Evolutionary conservation across 768 basidiomycete genomes (phyloP).

Genomic region (Phanerodontia chrysosporium): DNA sequence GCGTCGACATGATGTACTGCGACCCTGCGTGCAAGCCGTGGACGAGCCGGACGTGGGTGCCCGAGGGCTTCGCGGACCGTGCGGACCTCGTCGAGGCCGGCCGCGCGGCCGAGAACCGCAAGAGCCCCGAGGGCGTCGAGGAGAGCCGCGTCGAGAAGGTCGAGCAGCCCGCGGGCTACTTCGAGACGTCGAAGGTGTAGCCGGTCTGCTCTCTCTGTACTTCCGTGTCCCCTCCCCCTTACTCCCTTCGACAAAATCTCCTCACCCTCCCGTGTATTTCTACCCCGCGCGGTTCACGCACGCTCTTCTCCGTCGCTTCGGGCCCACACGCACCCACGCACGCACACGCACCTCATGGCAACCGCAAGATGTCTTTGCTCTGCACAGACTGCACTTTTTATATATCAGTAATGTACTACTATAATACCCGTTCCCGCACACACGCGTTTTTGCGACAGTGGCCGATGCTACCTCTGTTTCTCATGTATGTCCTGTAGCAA

Average conservation of each 20-base stretch:
- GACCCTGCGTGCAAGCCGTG: slow-evolving; percentile 63
- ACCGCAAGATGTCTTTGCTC: too few species aligned
- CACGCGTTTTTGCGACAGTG: not conserved
- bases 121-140: slow-evolving; percentile 26
- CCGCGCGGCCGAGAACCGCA: slow-evolving; percentile 34
- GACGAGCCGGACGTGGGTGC: slow-evolving; percentile 59
- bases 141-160: slow-evolving; percentile 26
- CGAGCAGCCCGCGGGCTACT: not conserved
- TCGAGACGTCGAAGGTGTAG: not conserved
- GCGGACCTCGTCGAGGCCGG: slow-evolving; percentile 36
- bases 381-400: not conserved
- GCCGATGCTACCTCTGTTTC: not conserved
- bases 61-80: slow-evolving; percentile 46
- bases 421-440: not conserved
- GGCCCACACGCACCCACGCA: not conserved
- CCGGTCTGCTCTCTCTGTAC: not conserved
- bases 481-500: not conserved
- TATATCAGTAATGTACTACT: not conserved
- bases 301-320: not conserved
- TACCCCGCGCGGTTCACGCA: not conserved
- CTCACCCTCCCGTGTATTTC: not conserved
- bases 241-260: not conserved
- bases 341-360: too few species aligned
- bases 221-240: not conserved
- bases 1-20: slow-evolving; percentile 63